Percentiles rank a stretch among this genome's conserved stretches.
These are phyloP conservation scores for Trichophyton equinum DNA, from an alignment of 2,329 filamentous ascomycete species.

Conservation along the genomic window DNA sequence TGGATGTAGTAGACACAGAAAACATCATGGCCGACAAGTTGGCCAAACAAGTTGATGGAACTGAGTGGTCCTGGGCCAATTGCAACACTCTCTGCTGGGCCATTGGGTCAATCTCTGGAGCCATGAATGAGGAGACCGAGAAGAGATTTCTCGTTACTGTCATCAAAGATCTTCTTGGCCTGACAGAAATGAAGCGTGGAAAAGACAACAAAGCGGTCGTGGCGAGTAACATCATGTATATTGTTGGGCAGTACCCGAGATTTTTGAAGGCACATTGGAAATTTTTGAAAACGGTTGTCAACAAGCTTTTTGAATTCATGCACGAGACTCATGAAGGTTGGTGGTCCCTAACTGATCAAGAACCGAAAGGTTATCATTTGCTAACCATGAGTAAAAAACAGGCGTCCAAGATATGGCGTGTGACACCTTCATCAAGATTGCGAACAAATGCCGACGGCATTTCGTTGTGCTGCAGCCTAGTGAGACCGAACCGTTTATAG, in stretches of 20 bases:
- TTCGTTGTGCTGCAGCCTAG: slow-evolving; percentile 93
- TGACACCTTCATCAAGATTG: slow-evolving; percentile 99
- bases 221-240: slow-evolving; percentile 99
- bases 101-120: slow-evolving; percentile 93
- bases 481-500: slow-evolving; percentile 91
- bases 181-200: slow-evolving; percentile 98
- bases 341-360: not conserved
- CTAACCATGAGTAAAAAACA: slow-evolving; percentile 28
- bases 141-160: slow-evolving; percentile 97
- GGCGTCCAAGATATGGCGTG: slow-evolving; percentile 99
- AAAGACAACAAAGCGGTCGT: slow-evolving; percentile 99
- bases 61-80: slow-evolving; percentile 98
- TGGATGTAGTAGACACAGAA: slow-evolving; percentile 95
- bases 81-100: slow-evolving; percentile 99
- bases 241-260: slow-evolving; percentile 94
- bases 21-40: slow-evolving; percentile 99
- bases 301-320: slow-evolving; percentile 99
- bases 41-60: slow-evolving; percentile 82
- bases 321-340: slow-evolving; percentile 93
- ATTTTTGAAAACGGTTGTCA: slow-evolving; percentile 98
- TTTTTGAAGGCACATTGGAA: slow-evolving; percentile 99
- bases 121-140: slow-evolving; percentile 99
- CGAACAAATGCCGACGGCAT: slow-evolving; percentile 91
- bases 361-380: not conserved
- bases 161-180: slow-evolving; percentile 90